phyloP scores from a whole-genome alignment of 495 filamentous ascomycete genomes.

The Hypoxylon trugodes region DNA sequence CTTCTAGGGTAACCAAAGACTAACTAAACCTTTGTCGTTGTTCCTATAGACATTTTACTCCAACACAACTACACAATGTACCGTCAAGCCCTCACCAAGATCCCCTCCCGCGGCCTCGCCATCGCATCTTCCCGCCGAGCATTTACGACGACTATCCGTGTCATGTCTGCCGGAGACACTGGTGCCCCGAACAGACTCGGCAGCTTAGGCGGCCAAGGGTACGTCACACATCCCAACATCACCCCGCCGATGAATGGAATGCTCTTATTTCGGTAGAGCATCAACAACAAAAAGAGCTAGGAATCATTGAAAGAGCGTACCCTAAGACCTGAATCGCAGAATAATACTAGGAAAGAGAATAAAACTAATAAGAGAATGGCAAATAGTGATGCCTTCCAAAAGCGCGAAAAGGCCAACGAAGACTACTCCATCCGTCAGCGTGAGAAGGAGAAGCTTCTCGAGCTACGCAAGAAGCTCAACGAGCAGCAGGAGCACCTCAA shows the following conservation, averaged over 20 bases:
- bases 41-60: not conserved
- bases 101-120: slow-evolving; percentile 57
- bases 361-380: slow-evolving; percentile 8
- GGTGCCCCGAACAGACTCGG: slow-evolving; percentile 63
- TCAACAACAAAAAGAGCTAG: too few species aligned
- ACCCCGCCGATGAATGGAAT: too few species aligned
- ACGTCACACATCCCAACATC: slow-evolving; percentile 39
- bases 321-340: too few species aligned
- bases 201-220: slow-evolving; percentile 52
- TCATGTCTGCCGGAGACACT: slow-evolving; percentile 74
- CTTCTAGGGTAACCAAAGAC: not conserved
- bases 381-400: slow-evolving; percentile 84
- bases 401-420: slow-evolving; percentile 88
- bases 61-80: slow-evolving; percentile 60
- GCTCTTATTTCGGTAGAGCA: not conserved
- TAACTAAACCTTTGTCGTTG: not conserved
- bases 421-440: slow-evolving; percentile 81
- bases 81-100: slow-evolving; percentile 68
- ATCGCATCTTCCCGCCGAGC: slow-evolving; percentile 58
- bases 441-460: slow-evolving; percentile 83
- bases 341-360: slow-evolving; percentile 10
- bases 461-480: slow-evolving; percentile 78
- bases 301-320: too few species aligned
- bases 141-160: slow-evolving; percentile 69
- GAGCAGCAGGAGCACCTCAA: slow-evolving; percentile 84